phyloP scores from a whole-genome alignment of 1,284 basidiomycete species.

The Termitomyces sp. region DNA sequence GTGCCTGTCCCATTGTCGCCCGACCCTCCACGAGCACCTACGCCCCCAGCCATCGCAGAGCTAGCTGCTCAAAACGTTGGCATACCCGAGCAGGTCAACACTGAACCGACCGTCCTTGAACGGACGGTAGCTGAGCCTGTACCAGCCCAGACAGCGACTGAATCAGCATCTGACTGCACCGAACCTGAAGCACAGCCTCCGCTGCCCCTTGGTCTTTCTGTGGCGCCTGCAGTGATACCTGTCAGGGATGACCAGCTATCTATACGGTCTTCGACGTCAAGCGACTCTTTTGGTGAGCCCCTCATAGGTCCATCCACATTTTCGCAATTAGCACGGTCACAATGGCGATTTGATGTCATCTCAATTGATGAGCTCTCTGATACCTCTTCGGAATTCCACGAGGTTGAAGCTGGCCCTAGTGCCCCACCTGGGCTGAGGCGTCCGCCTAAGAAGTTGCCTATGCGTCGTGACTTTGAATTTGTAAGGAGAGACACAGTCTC shows the following conservation, averaged over 20 bases:
- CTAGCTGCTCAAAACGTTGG: not conserved
- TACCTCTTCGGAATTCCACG: slow-evolving; percentile 52
- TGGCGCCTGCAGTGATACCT: not conserved
- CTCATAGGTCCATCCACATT: slow-evolving; percentile 36
- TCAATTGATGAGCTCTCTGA: slow-evolving; percentile 75
- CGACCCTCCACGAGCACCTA: not conserved
- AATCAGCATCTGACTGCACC: not conserved
- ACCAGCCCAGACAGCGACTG: not conserved
- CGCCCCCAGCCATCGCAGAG: not conserved
- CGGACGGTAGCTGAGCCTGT: not conserved
- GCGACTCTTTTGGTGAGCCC: slow-evolving; percentile 54
- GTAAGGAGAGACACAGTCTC: slow-evolving; percentile 67
- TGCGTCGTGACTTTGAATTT: slow-evolving; percentile 74
- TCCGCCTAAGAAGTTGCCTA: slow-evolving; percentile 54
- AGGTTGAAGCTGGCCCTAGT: slow-evolving; percentile 25
- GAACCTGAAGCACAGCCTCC: slow-evolving; percentile 1
- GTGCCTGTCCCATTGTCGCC: slow-evolving; percentile 4
- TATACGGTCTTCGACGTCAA: slow-evolving; percentile 41
- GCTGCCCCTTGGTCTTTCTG: slow-evolving; percentile 2
- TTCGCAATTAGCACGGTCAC: slow-evolving; percentile 28
- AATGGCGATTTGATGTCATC: slow-evolving; percentile 62
- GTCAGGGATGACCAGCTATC: slow-evolving; percentile 26
- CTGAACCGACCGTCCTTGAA: not conserved
- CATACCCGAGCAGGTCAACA: not conserved
- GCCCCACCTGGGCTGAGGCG: slow-evolving; percentile 53